phyloP scores from a whole-genome alignment of 768 basidiomycete species.

The Daedaleopsis sinensis region DNA sequence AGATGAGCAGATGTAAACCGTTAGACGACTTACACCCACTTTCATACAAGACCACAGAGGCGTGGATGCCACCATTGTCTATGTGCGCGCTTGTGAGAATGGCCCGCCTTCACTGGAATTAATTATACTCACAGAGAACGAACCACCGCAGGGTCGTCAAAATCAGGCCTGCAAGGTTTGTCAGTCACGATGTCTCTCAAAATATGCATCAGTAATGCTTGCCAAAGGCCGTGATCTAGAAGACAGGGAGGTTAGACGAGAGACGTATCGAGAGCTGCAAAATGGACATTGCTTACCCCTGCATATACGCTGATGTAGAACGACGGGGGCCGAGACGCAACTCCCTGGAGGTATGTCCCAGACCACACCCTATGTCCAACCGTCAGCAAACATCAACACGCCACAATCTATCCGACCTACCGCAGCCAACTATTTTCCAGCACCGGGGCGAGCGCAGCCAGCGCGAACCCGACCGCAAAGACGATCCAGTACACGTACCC shows the following conservation, averaged over 20 bases:
- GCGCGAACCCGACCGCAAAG: slow-evolving; percentile 37
- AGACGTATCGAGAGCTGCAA: slow-evolving; percentile 1
- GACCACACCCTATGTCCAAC: slow-evolving; percentile 41
- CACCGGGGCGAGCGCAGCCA: slow-evolving; percentile 47
- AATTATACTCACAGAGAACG: slow-evolving; percentile 61
- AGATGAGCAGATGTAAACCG: background rate
- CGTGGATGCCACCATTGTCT: slow-evolving; percentile 71
- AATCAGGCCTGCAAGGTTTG: slow-evolving; percentile 45
- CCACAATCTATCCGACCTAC: slow-evolving; percentile 23
- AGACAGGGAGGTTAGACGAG: slow-evolving; percentile 6
- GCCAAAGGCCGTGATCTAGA: slow-evolving; percentile 43
- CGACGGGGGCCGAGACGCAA: slow-evolving; percentile 31
- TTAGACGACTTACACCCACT: slow-evolving; percentile 38
- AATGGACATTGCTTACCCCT: slow-evolving; percentile 45
- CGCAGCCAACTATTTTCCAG: slow-evolving; percentile 52
- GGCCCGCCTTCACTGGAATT: background rate
- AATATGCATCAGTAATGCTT: slow-evolving; percentile 7
- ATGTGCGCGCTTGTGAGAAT: slow-evolving; percentile 26
- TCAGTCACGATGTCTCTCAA: slow-evolving; percentile 4
- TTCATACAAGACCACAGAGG: slow-evolving; percentile 77
- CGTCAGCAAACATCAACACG: slow-evolving; percentile 20
- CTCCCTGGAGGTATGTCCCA: slow-evolving; percentile 30
- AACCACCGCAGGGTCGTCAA: slow-evolving; percentile 68
- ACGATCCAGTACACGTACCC: slow-evolving; percentile 42
- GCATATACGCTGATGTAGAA: slow-evolving; percentile 80